Evolutionary conservation across 2,329 filamentous ascomycete genomes (phyloP).

Genomic region (Davidsoniella neocaledoniae): DNA sequence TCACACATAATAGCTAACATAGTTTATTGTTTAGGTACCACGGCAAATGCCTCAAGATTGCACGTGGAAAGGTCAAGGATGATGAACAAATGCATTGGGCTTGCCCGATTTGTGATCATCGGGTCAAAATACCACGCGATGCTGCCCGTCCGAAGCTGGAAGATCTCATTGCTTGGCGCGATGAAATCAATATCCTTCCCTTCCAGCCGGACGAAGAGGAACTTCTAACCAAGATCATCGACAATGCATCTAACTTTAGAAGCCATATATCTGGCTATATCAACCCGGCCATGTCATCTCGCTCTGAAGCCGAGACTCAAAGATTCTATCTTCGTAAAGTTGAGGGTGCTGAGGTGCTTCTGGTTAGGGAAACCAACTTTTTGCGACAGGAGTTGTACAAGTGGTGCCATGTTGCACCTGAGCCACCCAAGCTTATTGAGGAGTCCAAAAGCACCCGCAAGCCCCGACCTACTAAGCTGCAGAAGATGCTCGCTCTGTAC

Average conservation of each 20-base stretch:
- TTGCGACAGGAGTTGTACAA: slow-evolving; percentile 91
- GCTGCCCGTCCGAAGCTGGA: slow-evolving; percentile 90
- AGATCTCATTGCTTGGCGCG: slow-evolving; percentile 67
- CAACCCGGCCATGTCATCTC: slow-evolving; percentile 60
- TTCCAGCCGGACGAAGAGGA: slow-evolving; percentile 96
- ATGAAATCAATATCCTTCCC: slow-evolving; percentile 63
- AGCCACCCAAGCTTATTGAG: slow-evolving; percentile 71
- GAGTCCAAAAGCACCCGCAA: slow-evolving; percentile 85
- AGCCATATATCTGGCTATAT: slow-evolving; percentile 67
- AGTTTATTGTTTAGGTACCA: slow-evolving; percentile 54
- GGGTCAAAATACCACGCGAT: slow-evolving; percentile 90
- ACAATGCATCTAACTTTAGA: slow-evolving; percentile 69
- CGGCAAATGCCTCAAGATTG: slow-evolving; percentile 94
- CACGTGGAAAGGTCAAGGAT: slow-evolving; percentile 92
- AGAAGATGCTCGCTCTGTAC: slow-evolving; percentile 80
- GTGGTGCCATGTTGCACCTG: slow-evolving; percentile 77
- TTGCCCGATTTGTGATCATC: slow-evolving; percentile 94
- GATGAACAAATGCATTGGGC: slow-evolving; percentile 76
- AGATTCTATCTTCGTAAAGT: slow-evolving; percentile 95
- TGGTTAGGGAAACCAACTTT: slow-evolving; percentile 91
- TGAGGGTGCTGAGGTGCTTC: slow-evolving; percentile 84
- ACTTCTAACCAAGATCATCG: slow-evolving; percentile 68
- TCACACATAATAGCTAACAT: background rate
- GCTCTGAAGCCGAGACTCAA: slow-evolving; percentile 27
- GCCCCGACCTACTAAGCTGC: slow-evolving; percentile 87